A percentile compares a stretch with the other conserved stretches of the same genome.
phyloP scores from a whole-genome alignment of 2,329 filamentous ascomycete species.

The Cladosporium sp. region DNA sequence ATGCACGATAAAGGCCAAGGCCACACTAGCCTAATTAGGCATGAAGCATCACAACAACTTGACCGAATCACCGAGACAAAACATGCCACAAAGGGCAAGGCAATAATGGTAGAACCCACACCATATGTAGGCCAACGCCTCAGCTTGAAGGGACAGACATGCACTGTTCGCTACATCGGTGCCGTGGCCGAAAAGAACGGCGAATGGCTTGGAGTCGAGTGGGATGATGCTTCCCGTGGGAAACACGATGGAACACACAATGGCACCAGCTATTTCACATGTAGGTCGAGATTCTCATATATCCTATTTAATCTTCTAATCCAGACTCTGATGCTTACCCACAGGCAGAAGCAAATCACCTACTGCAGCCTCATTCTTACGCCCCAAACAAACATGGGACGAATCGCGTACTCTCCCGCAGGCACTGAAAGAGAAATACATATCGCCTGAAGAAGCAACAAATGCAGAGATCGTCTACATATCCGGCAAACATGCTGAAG shows the following conservation, averaged over 20 bases:
- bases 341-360: slow-evolving; percentile 62
- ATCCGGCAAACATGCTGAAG: slow-evolving; percentile 81
- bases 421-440: slow-evolving; percentile 83
- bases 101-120: not conserved
- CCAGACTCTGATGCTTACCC: slow-evolving; percentile 28
- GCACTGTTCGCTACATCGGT: slow-evolving; percentile 84
- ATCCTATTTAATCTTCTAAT: not conserved
- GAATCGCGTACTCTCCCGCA: slow-evolving; percentile 70
- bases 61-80: not conserved
- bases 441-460: slow-evolving; percentile 49
- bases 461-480: slow-evolving; percentile 63
- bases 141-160: slow-evolving; percentile 74
- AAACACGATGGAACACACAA: slow-evolving; percentile 88
- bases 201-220: slow-evolving; percentile 91
- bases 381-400: slow-evolving; percentile 72
- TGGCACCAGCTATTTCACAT: slow-evolving; percentile 77
- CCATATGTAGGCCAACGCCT: slow-evolving; percentile 64
- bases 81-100: not conserved
- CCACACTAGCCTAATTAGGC: too few species aligned
- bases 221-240: slow-evolving; percentile 82
- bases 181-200: slow-evolving; percentile 73
- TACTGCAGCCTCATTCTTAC: slow-evolving; percentile 82
- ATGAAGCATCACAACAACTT: too few species aligned
- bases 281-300: slow-evolving; percentile 49
- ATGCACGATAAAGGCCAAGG: too few species aligned